Conservation (phyloP, 371 early-diverging fungal species). For the Thermomucor indicae-seudaticae region DNA sequence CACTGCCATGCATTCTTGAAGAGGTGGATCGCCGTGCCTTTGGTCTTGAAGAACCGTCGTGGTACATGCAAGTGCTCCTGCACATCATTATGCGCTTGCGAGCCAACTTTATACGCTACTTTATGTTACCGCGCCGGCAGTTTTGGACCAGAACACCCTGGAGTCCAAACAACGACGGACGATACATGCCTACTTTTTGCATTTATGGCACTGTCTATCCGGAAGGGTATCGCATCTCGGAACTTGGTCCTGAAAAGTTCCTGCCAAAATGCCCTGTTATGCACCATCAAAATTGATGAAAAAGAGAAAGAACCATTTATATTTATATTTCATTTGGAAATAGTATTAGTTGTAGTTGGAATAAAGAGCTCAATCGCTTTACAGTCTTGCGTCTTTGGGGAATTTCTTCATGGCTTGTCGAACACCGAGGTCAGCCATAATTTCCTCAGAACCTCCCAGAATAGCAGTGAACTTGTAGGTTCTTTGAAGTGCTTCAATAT, state of each 20-base stretch:
- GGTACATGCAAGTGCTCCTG: conserved; percentile 7
- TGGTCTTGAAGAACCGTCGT: conserved; percentile 17
- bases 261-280: conserved; percentile 10
- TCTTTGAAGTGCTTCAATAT: conserved; percentile 52
- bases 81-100: conserved; percentile 12
- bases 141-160: conserved; percentile 24
- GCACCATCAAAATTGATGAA: not conserved
- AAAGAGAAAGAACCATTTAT: not conserved
- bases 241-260: conserved; percentile 36
- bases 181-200: conserved; percentile 25
- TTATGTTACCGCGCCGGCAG: conserved; percentile 24
- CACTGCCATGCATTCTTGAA: conserved; percentile 18
- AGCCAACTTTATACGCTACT: conserved; percentile 23
- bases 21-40: conserved; percentile 21
- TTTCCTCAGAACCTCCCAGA: conserved; percentile 84
- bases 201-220: conserved; percentile 23
- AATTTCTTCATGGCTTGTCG: conserved; percentile 43
- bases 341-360: too few species aligned
- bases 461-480: conserved; percentile 61
- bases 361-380: too few species aligned
- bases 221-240: conserved; percentile 29
- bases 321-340: not conserved
- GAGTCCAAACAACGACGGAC: conserved; percentile 17
- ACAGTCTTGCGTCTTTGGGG: conserved; percentile 23
- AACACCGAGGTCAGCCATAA: conserved; percentile 50